Conservation (phyloP, 2,329 filamentous ascomycete species). For the Chaetomiaceae sp. region DNA sequence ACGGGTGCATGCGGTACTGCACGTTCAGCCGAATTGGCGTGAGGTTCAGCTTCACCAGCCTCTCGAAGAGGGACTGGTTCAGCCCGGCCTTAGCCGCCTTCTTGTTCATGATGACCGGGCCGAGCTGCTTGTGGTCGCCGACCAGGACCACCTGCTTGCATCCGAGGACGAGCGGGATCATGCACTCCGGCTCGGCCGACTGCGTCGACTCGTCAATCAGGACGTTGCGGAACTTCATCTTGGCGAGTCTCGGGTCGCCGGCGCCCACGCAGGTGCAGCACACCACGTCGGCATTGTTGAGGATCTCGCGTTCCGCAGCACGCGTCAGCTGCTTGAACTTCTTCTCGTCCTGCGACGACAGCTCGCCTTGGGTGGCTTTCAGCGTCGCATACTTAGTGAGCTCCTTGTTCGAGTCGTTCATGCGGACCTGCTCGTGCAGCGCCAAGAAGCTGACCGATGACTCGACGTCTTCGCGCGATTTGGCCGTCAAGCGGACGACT, state of each 20-base stretch:
- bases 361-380: conserved; percentile 84
- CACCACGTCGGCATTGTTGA: conserved; percentile 93
- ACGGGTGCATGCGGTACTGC: conserved; percentile 99
- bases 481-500: conserved; percentile 95
- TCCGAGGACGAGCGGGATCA: conserved; percentile 94
- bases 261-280: conserved; percentile 98
- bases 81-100: conserved; percentile 96
- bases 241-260: conserved; percentile 87
- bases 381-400: conserved; percentile 87
- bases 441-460: conserved; percentile 96
- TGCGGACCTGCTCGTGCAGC: conserved; percentile 92
- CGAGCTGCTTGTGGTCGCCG: conserved; percentile 95
- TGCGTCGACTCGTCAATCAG: conserved; percentile 98
- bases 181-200: conserved; percentile 95
- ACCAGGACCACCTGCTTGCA: conserved; percentile 99
- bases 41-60: conserved; percentile 85
- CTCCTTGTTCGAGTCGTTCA: conserved; percentile 95
- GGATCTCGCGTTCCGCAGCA: conserved; percentile 88
- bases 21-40: conserved; percentile 91
- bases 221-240: conserved; percentile 98
- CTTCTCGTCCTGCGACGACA: conserved; percentile 96
- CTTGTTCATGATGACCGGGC: conserved; percentile 99
- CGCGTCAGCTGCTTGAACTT: conserved; percentile 95
- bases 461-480: conserved; percentile 97
- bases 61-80: conserved; percentile 97